Percentiles rank a stretch among this genome's conserved stretches.
Conservation (phyloP, 2,329 filamentous ascomycete species). For the Claviceps quebecensis region DNA sequence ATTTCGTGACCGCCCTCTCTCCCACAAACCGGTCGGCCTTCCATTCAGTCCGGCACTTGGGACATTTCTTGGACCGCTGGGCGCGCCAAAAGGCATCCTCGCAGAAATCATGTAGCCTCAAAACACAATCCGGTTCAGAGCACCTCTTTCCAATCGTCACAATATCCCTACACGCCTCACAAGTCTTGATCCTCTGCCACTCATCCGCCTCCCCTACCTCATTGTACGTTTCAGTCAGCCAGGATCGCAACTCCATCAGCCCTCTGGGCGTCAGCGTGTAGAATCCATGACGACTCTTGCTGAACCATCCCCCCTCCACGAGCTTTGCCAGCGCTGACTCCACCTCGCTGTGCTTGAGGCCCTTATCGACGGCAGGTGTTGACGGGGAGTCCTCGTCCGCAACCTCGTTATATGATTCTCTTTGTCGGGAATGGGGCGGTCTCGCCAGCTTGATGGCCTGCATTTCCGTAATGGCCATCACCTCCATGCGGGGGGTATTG, state of each 20-base stretch:
- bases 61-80: slow-evolving; percentile 48
- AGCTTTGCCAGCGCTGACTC: slow-evolving; percentile 57
- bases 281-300: slow-evolving; percentile 55
- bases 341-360: slow-evolving; percentile 64
- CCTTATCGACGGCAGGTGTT: slow-evolving; percentile 24
- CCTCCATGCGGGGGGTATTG: slow-evolving; percentile 67
- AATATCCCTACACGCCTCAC: slow-evolving; percentile 78
- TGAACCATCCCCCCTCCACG: slow-evolving; percentile 72
- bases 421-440: slow-evolving; percentile 26
- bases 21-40: slow-evolving; percentile 36
- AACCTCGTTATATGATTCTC: slow-evolving; percentile 18
- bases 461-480: slow-evolving; percentile 68
- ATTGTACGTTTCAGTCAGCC: slow-evolving; percentile 85
- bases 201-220: slow-evolving; percentile 47
- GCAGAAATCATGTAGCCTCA: slow-evolving; percentile 67
- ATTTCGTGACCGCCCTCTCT: slow-evolving; percentile 41
- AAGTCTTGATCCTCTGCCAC: slow-evolving; percentile 69
- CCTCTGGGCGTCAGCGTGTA: slow-evolving; percentile 65
- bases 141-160: slow-evolving; percentile 77
- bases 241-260: slow-evolving; percentile 71
- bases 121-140: slow-evolving; percentile 48
- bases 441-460: slow-evolving; percentile 60
- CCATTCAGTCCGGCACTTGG: slow-evolving; percentile 42
- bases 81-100: slow-evolving; percentile 59
- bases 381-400: slow-evolving; percentile 17